phyloP scores from a whole-genome alignment of 2,329 filamentous ascomycete genomes.

The Calonectria hawksworthii region DNA sequence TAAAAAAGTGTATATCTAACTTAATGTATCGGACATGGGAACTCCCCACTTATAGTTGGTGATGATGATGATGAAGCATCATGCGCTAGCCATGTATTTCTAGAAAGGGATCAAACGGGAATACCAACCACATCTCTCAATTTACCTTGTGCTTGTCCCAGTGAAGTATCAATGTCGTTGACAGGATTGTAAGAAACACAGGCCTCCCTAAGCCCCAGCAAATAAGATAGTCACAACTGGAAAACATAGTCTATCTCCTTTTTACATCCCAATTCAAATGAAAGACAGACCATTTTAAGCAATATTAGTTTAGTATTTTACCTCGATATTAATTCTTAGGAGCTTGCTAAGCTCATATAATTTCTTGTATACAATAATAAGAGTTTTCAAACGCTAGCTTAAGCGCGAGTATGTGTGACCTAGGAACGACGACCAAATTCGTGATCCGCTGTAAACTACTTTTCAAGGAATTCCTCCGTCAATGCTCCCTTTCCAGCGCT shows the following conservation, averaged over 20 bases:
- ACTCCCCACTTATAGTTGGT: constrained; percentile 54
- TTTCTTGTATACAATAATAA: background rate
- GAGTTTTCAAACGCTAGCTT: background rate
- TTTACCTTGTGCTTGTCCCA: background rate
- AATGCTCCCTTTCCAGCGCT: constrained; percentile 42
- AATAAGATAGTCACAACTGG: background rate
- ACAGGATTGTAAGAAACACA: background rate
- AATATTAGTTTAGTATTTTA: background rate
- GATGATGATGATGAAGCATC: constrained; percentile 41
- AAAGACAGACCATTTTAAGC: background rate
- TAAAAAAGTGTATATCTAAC: constrained; percentile 42
- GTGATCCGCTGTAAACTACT: constrained; percentile 8
- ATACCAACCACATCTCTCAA: constrained; percentile 43
- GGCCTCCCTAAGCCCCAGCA: background rate
- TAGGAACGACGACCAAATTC: background rate
- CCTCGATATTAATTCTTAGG: background rate
- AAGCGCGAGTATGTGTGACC: background rate
- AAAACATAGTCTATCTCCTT: background rate
- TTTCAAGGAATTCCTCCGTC: constrained; percentile 57
- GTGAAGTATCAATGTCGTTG: background rate
- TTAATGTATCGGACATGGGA: constrained; percentile 39
- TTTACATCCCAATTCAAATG: too few relatives aligned
- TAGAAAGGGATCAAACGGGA: constrained; percentile 47
- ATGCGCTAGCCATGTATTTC: constrained; percentile 52
- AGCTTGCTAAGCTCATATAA: background rate